These are phyloP conservation scores for Saturnispora hagleri DNA, from an alignment of 805 yeast genomes.

Conservation along the genomic window DNA sequence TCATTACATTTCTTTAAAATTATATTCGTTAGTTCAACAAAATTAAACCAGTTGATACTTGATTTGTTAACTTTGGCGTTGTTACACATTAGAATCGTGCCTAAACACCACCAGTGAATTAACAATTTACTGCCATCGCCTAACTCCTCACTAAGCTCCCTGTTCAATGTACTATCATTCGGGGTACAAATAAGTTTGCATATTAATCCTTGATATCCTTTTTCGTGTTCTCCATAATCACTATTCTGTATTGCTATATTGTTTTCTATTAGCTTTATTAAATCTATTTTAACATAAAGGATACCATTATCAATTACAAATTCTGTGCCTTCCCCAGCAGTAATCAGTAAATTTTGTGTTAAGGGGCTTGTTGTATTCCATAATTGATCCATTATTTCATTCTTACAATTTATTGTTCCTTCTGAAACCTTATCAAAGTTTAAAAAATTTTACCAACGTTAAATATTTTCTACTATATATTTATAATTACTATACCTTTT, in stretches of 20 bases:
- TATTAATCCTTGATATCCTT: not conserved
- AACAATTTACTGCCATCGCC: not conserved
- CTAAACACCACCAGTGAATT: slow-evolving; percentile 6
- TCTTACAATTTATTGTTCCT: not conserved
- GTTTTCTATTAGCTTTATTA: not conserved
- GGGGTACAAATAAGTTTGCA: not conserved
- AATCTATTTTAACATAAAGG: not conserved
- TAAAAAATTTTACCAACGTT: not conserved
- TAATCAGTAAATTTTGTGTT: not conserved
- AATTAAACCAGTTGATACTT: slow-evolving; percentile 26
- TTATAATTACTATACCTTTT: not conserved
- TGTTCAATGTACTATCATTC: not conserved
- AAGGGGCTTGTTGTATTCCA: not conserved
- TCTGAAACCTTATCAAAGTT: not conserved
- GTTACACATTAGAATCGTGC: slow-evolving; percentile 15
- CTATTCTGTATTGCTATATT: not conserved
- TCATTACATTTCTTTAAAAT: not conserved
- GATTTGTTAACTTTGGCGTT: slow-evolving; percentile 28
- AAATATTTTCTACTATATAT: too few relatives aligned
- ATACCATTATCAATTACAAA: not conserved
- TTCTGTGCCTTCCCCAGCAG: not conserved
- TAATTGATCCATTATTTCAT: not conserved
- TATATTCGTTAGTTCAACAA: slow-evolving; percentile 5
- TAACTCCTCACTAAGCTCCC: not conserved
- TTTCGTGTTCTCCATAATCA: not conserved